Evolutionary conservation across 2,329 filamentous ascomycete genomes (phyloP).

Genomic region (Aspergillus tanneri): DNA sequence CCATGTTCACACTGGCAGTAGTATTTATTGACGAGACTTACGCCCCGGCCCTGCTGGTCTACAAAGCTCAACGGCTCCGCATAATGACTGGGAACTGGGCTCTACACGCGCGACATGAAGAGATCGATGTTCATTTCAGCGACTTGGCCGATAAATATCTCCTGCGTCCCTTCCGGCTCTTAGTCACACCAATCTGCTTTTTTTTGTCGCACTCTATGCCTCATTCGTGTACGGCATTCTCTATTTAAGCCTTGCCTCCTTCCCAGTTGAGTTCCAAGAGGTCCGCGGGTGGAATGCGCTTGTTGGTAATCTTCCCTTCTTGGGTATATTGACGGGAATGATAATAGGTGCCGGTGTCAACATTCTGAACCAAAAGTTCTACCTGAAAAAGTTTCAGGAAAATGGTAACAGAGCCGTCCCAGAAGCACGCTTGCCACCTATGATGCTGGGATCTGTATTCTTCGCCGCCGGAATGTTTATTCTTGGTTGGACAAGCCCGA

Average conservation of each 20-base stretch:
- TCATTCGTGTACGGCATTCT: conserved; percentile 54
- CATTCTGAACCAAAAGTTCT: conserved; percentile 51
- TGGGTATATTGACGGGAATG: conserved; percentile 62
- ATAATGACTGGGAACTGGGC: conserved; percentile 68
- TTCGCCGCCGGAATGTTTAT: conserved; percentile 62
- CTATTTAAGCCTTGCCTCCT: conserved; percentile 52
- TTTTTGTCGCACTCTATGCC: conserved; percentile 68
- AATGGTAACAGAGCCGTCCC: conserved; percentile 61
- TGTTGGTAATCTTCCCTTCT: conserved; percentile 60
- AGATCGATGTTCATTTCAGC: conserved; percentile 64
- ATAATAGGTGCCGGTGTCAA: conserved; percentile 60
- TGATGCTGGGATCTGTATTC: conserved; percentile 62
- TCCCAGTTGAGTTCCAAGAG: conserved; percentile 67
- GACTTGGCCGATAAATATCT: conserved; percentile 67
- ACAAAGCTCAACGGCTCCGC: conserved; percentile 61
- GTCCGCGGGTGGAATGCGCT: conserved; percentile 61
- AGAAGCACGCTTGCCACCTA: conserved; percentile 61
- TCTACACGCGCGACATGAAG: conserved; percentile 65
- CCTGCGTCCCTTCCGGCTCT: conserved; percentile 64
- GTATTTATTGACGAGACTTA: conserved; percentile 68
- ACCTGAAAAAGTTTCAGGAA: conserved; percentile 51
- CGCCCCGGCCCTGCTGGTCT: conserved; percentile 59
- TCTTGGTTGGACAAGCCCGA: conserved; percentile 58
- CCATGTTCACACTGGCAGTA: too few relatives aligned
- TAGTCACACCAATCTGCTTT: conserved; percentile 69